A percentile compares a stretch with the other conserved stretches of the same genome.
phyloP scores from a whole-genome alignment of 805 yeast species.

The Kodamaea sagamina region DNA sequence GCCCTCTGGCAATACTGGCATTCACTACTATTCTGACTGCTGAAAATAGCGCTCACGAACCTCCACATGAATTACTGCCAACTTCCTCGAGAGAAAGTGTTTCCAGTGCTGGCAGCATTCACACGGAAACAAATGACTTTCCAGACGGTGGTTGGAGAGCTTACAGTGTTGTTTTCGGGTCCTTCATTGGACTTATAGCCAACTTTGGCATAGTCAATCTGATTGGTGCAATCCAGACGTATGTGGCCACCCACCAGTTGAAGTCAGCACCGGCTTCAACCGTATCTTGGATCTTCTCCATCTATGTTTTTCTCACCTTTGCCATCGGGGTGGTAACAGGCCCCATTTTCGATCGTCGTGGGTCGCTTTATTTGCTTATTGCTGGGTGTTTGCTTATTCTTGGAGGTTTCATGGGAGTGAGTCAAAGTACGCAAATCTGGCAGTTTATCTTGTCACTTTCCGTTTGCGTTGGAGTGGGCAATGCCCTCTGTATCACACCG shows the following conservation, averaged over 20 bases:
- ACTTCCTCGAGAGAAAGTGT: not conserved
- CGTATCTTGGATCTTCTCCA: slow-evolving; percentile 44
- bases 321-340: slow-evolving; percentile 26
- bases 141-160: slow-evolving; percentile 30
- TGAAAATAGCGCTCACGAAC: too few relatives aligned
- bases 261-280: slow-evolving; percentile 29
- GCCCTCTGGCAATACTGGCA: not conserved
- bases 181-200: slow-evolving; percentile 49
- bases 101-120: not conserved
- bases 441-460: slow-evolving; percentile 24
- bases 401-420: slow-evolving; percentile 23
- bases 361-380: slow-evolving; percentile 19
- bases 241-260: slow-evolving; percentile 39
- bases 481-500: slow-evolving; percentile 26
- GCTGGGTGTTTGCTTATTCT: slow-evolving; percentile 18
- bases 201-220: slow-evolving; percentile 35
- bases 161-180: slow-evolving; percentile 25
- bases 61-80: too few relatives aligned
- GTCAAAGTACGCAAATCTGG: slow-evolving; percentile 19
- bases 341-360: slow-evolving; percentile 24
- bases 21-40: not conserved
- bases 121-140: not conserved
- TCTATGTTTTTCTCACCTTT: slow-evolving; percentile 35
- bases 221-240: slow-evolving; percentile 42
- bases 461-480: slow-evolving; percentile 23